These are phyloP conservation scores for Sporothrix sp. DNA, from an alignment of 2,329 filamentous ascomycete genomes.

Conservation along the genomic window DNA sequence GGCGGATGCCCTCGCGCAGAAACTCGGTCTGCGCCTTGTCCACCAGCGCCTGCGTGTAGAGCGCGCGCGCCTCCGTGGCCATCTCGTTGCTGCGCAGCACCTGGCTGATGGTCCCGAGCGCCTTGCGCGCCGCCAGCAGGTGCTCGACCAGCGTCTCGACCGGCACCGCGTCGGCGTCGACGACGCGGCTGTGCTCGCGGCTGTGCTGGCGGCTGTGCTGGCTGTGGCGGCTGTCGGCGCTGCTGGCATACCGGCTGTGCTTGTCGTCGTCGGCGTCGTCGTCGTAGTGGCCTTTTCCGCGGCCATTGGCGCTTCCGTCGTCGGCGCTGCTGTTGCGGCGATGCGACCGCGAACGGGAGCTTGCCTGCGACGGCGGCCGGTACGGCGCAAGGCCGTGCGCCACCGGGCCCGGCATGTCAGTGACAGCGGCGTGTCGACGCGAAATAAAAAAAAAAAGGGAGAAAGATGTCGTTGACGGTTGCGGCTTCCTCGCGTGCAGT, in stretches of 20 bases:
- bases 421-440: too few relatives aligned
- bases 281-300: too few relatives aligned
- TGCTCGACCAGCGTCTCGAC: constrained; percentile 75
- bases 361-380: too few relatives aligned
- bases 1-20: constrained; percentile 50
- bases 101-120: constrained; percentile 70
- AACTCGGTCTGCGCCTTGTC: constrained; percentile 62
- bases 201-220: background rate
- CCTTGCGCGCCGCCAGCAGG: constrained; percentile 78
- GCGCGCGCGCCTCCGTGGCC: constrained; percentile 61
- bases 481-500: too few relatives aligned
- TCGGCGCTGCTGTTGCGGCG: too few relatives aligned
- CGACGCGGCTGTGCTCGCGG: background rate
- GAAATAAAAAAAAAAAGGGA: too few relatives aligned
- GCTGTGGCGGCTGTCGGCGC: background rate
- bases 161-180: constrained; percentile 24
- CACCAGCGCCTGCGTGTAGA: constrained; percentile 70
- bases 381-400: too few relatives aligned
- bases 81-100: constrained; percentile 84
- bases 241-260: background rate
- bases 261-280: too few relatives aligned
- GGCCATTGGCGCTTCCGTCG: too few relatives aligned
- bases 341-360: too few relatives aligned
- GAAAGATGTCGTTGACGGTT: too few relatives aligned
- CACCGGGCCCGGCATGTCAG: too few relatives aligned